phyloP scores from a whole-genome alignment of 768 basidiomycete species.

The Boletus rubroflammeus region DNA sequence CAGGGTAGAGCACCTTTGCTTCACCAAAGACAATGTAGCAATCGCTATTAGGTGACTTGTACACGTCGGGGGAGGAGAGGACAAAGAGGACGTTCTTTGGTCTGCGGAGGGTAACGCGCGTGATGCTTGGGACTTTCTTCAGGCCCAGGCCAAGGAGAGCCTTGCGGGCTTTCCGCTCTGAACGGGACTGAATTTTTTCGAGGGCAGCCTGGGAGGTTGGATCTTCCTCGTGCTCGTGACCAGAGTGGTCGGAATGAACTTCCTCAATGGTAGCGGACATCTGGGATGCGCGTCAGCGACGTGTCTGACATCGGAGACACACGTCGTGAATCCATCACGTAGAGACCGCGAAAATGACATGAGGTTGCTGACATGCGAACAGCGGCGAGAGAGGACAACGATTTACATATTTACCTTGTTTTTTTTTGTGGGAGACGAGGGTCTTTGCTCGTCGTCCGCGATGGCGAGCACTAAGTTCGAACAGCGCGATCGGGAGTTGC shows the following conservation, averaged over 20 bases:
- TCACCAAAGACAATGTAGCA: conserved; percentile 99
- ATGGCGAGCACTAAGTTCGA: conserved; percentile 26
- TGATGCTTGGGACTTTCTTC: conserved; percentile 90
- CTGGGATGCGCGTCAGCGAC: conserved; percentile 34
- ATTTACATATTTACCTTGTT: conserved; percentile 28
- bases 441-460: conserved; percentile 34
- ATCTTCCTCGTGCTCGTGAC: conserved; percentile 73
- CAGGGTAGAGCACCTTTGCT: conserved; percentile 63
- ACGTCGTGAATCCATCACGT: conserved; percentile 29
- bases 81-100: conserved; percentile 97
- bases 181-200: conserved; percentile 91
- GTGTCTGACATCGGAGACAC: conserved; percentile 28
- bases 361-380: background rate
- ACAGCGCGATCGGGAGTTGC: conserved; percentile 25
- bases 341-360: background rate
- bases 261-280: conserved; percentile 83
- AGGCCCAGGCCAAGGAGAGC: conserved; percentile 87
- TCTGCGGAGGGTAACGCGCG: conserved; percentile 89
- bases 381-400: background rate
- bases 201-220: conserved; percentile 80
- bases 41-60: conserved; percentile 96
- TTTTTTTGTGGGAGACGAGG: conserved; percentile 14
- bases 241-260: conserved; percentile 75
- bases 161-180: conserved; percentile 94
- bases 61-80: conserved; percentile 91